These are phyloP conservation scores for Pythium brachiatum DNA, from an alignment of 352 stramenopile species.

Conservation along the genomic window DNA sequence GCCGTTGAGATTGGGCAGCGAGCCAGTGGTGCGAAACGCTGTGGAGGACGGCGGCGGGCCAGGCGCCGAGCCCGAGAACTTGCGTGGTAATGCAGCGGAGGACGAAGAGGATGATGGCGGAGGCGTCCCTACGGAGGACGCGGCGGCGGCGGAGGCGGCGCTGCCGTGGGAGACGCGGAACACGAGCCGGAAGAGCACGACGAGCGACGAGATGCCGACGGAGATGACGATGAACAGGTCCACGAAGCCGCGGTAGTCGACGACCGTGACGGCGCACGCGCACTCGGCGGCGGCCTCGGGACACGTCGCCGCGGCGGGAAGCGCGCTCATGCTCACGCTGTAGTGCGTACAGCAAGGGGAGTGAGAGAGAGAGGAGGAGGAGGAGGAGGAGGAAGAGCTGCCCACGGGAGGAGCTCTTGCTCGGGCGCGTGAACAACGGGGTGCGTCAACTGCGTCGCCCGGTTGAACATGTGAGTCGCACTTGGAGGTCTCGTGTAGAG, in stretches of 20 bases:
- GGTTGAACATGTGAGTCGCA: constrained; percentile 13
- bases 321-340: not conserved
- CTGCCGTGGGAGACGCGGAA: constrained; percentile 30
- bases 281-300: not conserved
- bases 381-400: not conserved
- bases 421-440: not conserved
- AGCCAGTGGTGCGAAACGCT: not conserved
- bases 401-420: not conserved
- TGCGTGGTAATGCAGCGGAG: not conserved
- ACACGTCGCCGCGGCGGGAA: not conserved
- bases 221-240: constrained; percentile 68
- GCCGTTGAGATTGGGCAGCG: not conserved
- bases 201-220: constrained; percentile 53
- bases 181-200: constrained; percentile 66
- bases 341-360: not conserved
- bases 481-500: not conserved
- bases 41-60: not conserved
- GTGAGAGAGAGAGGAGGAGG: not conserved
- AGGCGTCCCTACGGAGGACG: not conserved
- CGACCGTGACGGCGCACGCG: constrained; percentile 1
- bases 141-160: not conserved
- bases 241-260: constrained; percentile 39
- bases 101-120: not conserved
- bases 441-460: not conserved
- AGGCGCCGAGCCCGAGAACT: not conserved